Percentiles rank a stretch among this genome's conserved stretches.
Evolutionary conservation across 176 grass and related monocot genomes (phyloP).

Genomic region (Triticum dicoccoides): DNA sequence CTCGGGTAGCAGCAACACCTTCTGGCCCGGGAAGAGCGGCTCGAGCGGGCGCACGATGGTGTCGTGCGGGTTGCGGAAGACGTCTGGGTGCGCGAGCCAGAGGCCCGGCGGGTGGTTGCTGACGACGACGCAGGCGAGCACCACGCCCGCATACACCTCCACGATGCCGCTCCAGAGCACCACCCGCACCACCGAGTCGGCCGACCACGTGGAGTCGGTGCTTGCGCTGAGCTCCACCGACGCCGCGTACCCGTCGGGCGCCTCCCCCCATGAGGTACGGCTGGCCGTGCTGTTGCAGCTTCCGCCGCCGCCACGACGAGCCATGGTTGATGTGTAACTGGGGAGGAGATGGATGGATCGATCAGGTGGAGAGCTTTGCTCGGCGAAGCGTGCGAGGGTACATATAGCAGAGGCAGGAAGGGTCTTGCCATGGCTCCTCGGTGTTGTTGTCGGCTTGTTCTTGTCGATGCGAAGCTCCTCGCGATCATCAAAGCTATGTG

Average conservation of each 20-base stretch:
- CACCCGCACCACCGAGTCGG: no score
- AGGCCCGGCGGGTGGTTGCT: no score
- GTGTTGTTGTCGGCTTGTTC: background rate
- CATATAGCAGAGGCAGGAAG: background rate
- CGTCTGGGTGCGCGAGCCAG: background rate
- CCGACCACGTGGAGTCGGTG: no score
- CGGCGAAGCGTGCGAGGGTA: background rate
- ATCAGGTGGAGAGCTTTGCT: background rate
- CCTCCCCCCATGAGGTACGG: no score
- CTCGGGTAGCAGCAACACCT: conserved; percentile 44
- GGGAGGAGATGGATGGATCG: no score
- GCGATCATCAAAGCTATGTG: conserved; percentile 4
- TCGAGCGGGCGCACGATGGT: conserved; percentile 33
- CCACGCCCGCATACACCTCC: no score
- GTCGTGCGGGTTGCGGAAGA: conserved; percentile 53
- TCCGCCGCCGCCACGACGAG: background rate
- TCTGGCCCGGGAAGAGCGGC: conserved; percentile 56
- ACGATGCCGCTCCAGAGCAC: no score
- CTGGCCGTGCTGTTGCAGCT: no score
- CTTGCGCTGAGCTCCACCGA: conserved; percentile 7
- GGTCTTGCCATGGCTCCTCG: background rate
- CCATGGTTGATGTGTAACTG: background rate
- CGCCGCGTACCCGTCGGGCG: background rate
- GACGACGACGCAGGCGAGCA: no score
- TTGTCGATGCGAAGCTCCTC: background rate